Conservation (phyloP, 176 grass and related monocot species). For the Paspalum notatum region DNA sequence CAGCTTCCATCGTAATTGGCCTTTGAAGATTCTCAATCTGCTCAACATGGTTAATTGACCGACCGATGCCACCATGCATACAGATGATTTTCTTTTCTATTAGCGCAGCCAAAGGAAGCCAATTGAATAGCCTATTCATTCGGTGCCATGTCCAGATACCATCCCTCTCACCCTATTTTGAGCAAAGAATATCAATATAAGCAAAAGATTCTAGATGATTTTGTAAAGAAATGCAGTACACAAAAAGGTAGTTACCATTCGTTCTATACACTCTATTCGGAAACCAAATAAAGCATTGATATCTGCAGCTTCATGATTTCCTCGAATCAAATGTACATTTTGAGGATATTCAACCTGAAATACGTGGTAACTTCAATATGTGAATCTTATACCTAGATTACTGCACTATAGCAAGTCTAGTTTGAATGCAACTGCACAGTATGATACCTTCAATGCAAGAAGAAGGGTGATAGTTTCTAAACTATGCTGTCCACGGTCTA, state of each 20-base stretch:
- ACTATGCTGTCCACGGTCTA: slow-evolving; percentile 99
- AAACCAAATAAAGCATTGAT: slow-evolving; percentile 99
- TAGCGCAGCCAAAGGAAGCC: slow-evolving; percentile 95
- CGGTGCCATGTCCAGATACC: slow-evolving; percentile 99
- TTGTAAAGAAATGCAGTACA: slow-evolving; percentile 3
- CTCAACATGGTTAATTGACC: slow-evolving; percentile 98
- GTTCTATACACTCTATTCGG: slow-evolving; percentile 97
- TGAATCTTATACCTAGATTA: neutral
- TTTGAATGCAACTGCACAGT: slow-evolving; percentile 5
- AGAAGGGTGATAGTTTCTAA: slow-evolving; percentile 99
- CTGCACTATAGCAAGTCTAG: slow-evolving; percentile 20
- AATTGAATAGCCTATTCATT: slow-evolving; percentile 97
- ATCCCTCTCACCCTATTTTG: slow-evolving; percentile 91
- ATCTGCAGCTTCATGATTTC: slow-evolving; percentile 97
- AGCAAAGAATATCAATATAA: slow-evolving; percentile 20
- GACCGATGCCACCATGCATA: slow-evolving; percentile 99
- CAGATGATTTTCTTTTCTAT: slow-evolving; percentile 99
- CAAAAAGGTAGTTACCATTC: slow-evolving; percentile 71
- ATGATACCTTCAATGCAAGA: slow-evolving; percentile 94
- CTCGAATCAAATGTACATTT: slow-evolving; percentile 98
- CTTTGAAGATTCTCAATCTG: slow-evolving; percentile 98
- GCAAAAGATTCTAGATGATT: neutral
- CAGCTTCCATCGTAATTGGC: slow-evolving; percentile 98
- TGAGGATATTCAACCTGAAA: slow-evolving; percentile 93
- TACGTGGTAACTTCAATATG: slow-evolving; percentile 18